phyloP scores from a whole-genome alignment of 352 stramenopile genomes.

The Thalassiosira livingstoniorum region DNA sequence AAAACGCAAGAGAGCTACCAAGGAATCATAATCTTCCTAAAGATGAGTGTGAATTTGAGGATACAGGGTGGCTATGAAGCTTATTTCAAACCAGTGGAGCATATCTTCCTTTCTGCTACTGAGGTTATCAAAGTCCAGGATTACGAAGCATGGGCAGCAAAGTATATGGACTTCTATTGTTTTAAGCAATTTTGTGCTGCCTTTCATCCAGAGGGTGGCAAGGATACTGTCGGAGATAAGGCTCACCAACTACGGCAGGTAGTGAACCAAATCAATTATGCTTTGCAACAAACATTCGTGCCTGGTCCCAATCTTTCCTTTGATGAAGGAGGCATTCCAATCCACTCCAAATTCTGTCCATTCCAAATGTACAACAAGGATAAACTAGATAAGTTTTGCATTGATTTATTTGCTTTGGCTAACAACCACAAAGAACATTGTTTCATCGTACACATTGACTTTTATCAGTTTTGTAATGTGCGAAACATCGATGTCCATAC shows the following conservation, averaged over 20 bases:
- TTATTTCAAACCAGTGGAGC: background rate
- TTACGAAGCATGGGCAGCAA: background rate
- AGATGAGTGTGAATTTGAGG: background rate
- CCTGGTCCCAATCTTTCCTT: constrained; percentile 6
- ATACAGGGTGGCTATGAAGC: background rate
- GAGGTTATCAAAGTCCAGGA: background rate
- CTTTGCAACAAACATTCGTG: background rate
- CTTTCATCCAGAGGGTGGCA: background rate
- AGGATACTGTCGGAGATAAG: background rate
- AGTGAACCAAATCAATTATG: background rate
- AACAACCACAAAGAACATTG: background rate
- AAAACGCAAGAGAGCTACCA: background rate
- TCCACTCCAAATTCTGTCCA: constrained; percentile 5
- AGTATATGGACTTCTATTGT: background rate
- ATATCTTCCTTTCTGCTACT: background rate
- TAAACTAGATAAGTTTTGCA: constrained; percentile 29
- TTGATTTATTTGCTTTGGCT: constrained; percentile 28
- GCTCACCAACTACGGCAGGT: background rate
- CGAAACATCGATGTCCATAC: constrained; percentile 4
- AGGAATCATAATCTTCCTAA: background rate
- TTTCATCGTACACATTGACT: constrained; percentile 24
- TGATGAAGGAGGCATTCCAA: constrained; percentile 30
- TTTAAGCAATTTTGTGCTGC: background rate
- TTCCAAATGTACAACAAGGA: constrained; percentile 29
- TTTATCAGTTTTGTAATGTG: constrained; percentile 22